Evolutionary conservation across 1,139 yeast genomes (phyloP).

Genomic region (Yamadazyma epiphylla): DNA sequence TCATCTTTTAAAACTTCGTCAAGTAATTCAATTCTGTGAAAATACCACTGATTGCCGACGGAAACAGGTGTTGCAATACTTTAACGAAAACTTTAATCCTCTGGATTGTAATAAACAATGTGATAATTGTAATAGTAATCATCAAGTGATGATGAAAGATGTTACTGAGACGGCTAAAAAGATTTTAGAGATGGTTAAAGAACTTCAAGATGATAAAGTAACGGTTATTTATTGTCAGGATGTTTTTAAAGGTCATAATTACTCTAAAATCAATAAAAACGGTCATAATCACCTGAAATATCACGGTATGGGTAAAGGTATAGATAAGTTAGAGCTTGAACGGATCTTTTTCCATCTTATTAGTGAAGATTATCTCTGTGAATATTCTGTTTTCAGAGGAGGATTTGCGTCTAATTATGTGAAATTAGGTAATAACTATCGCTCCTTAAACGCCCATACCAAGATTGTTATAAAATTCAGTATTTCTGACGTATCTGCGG

Average conservation of each 20-base stretch:
- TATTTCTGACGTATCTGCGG: constrained; percentile 1
- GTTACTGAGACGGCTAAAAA: constrained; percentile 63
- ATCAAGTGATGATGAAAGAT: constrained; percentile 55
- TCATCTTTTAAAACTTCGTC: constrained; percentile 72
- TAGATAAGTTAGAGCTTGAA: constrained; percentile 69
- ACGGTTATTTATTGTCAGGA: constrained; percentile 83
- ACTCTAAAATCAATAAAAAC: constrained; percentile 53
- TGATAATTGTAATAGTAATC: constrained; percentile 68
- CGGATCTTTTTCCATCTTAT: constrained; percentile 77
- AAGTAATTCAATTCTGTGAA: constrained; percentile 89
- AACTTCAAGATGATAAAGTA: constrained; percentile 56
- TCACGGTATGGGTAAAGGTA: constrained; percentile 67
- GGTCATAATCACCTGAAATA: constrained; percentile 59
- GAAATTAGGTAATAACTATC: constrained; percentile 48
- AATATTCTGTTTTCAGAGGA: constrained; percentile 65
- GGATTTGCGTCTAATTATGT: constrained; percentile 83
- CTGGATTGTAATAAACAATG: constrained; percentile 67
- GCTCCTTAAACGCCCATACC: not conserved
- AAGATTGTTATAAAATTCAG: constrained; percentile 37
- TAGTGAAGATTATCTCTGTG: constrained; percentile 64
- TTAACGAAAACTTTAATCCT: constrained; percentile 77
- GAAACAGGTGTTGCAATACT: constrained; percentile 81
- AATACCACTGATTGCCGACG: constrained; percentile 89
- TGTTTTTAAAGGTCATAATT: constrained; percentile 71
- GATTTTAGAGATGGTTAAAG: constrained; percentile 56